phyloP scores from a whole-genome alignment of 129 eudicot species.

The Calendula officinalis region DNA sequence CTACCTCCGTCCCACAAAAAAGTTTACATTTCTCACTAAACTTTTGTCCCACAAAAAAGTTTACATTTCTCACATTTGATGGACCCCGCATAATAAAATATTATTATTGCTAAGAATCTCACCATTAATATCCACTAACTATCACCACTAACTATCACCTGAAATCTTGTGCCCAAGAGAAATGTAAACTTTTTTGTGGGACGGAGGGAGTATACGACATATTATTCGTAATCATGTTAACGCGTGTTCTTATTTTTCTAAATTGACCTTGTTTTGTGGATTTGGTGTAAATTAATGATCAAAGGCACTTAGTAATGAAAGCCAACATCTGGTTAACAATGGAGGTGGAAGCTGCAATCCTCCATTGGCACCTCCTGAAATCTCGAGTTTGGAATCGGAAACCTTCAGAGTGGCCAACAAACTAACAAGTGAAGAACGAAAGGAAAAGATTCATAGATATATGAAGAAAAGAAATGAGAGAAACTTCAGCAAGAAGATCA shows the following conservation, averaged over 20 bases:
- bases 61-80: no score
- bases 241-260: not conserved
- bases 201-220: no score
- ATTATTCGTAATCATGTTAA: not conserved
- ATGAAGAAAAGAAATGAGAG: conserved; percentile 59
- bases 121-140: no score
- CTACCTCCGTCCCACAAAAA: no score
- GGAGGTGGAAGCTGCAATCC: conserved; percentile 48
- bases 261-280: conserved; percentile 6
- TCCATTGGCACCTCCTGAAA: conserved; percentile 70
- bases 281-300: not conserved
- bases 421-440: conserved; percentile 61
- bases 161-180: no score
- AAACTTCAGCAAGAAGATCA: conserved; percentile 73
- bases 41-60: no score
- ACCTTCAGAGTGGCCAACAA: conserved; percentile 66
- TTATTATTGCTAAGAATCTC: no score
- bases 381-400: conserved; percentile 73
- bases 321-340: conserved; percentile 55
- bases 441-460: conserved; percentile 57
- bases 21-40: no score
- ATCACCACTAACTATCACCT: no score
- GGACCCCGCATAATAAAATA: no score
- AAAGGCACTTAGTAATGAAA: conserved; percentile 63
- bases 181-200: no score